Evolutionary conservation across 1,284 basidiomycete genomes (phyloP).

Genomic region (Thelephora terrestris): DNA sequence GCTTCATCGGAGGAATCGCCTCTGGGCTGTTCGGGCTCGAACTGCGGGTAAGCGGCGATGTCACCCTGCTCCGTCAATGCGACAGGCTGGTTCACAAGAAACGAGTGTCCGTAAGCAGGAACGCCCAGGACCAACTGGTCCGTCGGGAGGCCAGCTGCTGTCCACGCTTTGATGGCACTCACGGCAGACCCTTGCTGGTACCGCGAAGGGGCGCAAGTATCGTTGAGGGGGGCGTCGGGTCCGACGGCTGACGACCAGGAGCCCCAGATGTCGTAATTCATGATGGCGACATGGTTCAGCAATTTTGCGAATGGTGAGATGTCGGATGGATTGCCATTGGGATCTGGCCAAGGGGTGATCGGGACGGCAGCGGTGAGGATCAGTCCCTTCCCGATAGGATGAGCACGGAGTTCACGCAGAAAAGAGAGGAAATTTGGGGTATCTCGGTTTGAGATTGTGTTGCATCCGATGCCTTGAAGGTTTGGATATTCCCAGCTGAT

Average conservation of each 20-base stretch:
- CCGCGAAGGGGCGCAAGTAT: conserved; percentile 55
- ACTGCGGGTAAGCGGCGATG: conserved; percentile 40
- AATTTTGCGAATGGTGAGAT: conserved; percentile 60
- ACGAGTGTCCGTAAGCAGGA: conserved; percentile 66
- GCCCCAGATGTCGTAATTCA: conserved; percentile 84
- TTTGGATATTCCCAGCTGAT: conserved; percentile 83
- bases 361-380: conserved; percentile 70
- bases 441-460: conserved; percentile 53
- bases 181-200: conserved; percentile 68
- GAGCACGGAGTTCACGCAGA: conserved; percentile 59
- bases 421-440: conserved; percentile 66
- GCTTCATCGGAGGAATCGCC: conserved; percentile 50
- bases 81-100: conserved; percentile 28
- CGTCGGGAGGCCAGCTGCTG: conserved; percentile 66
- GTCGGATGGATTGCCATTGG: conserved; percentile 47
- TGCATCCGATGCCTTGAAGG: conserved; percentile 62
- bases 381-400: conserved; percentile 45
- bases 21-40: conserved; percentile 29
- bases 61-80: conserved; percentile 28
- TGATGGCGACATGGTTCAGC: conserved; percentile 76
- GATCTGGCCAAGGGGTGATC: conserved; percentile 55
- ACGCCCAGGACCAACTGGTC: conserved; percentile 76
- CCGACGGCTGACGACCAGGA: conserved; percentile 41
- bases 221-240: conserved; percentile 76
- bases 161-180: conserved; percentile 68